Percentiles rank a stretch among this genome's conserved stretches.
phyloP scores from a whole-genome alignment of 345 rosid species.

The Citrus inodora region DNA sequence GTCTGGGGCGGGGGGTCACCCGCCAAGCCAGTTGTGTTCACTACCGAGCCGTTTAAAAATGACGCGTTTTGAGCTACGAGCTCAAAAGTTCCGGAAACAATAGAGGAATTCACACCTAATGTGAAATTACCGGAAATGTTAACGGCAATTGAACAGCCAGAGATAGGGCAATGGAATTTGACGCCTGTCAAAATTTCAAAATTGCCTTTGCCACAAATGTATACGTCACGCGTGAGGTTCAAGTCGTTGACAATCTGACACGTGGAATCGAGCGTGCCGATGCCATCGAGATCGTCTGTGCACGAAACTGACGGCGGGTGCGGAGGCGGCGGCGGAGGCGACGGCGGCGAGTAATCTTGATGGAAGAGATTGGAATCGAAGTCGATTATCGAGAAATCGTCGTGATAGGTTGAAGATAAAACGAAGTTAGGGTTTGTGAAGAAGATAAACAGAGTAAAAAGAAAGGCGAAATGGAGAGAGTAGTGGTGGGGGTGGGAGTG shows the following conservation, averaged over 20 bases:
- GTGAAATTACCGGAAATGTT: constrained; percentile 80
- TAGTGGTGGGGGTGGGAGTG: constrained; percentile 11
- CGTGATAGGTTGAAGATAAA: constrained; percentile 21
- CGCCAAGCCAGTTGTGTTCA: constrained; percentile 80
- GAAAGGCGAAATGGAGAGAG: constrained; percentile 21
- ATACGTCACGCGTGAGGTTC: constrained; percentile 78
- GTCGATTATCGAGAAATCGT: constrained; percentile 40
- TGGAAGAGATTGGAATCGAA: constrained; percentile 51
- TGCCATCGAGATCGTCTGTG: constrained; percentile 83
- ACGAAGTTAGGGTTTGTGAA: constrained; percentile 27
- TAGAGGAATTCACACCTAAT: constrained; percentile 57
- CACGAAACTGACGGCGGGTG: constrained; percentile 90
- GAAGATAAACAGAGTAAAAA: constrained; percentile 28
- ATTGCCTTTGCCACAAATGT: constrained; percentile 82
- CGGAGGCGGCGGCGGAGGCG: constrained; percentile 98
- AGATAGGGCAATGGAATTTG: constrained; percentile 54
- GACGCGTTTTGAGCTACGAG: constrained; percentile 66
- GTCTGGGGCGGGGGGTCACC: constrained; percentile 92
- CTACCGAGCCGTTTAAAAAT: constrained; percentile 56
- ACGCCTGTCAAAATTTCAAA: constrained; percentile 71
- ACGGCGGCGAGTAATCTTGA: constrained; percentile 95
- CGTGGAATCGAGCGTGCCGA: constrained; percentile 76
- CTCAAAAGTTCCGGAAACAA: constrained; percentile 67
- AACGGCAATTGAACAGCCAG: constrained; percentile 71
- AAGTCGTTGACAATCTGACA: constrained; percentile 84